Conservation (phyloP, 2,329 filamentous ascomycete species). For the Tolypocladium capitatum region DNA sequence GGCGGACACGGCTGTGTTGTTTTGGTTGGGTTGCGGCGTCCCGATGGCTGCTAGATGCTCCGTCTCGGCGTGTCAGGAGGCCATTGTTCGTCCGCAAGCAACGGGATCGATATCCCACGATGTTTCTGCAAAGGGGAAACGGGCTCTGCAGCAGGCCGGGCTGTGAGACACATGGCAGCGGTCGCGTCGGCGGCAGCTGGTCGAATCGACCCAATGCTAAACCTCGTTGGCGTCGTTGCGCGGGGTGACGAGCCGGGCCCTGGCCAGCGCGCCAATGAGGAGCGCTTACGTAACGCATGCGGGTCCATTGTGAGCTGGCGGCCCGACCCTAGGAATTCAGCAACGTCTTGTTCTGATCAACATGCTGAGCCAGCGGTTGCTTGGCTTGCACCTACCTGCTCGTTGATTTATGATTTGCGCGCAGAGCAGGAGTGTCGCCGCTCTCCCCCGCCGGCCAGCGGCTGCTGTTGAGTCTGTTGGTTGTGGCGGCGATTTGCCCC, state of each 20-base stretch:
- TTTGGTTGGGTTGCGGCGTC: background rate
- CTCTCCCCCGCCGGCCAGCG: too few species aligned
- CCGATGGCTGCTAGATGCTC: background rate
- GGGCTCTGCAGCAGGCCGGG: background rate
- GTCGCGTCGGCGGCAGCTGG: background rate
- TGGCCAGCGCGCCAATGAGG: background rate
- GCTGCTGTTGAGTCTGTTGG: too few species aligned
- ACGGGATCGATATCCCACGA: background rate
- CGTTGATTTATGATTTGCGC: too few species aligned
- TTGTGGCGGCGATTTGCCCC: too few species aligned
- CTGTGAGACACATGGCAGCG: background rate
- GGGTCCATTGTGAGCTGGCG: background rate
- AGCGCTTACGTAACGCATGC: background rate
- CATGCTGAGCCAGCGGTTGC: too few species aligned
- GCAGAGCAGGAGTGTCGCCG: too few species aligned
- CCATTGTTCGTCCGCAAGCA: background rate
- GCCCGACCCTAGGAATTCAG: too few species aligned
- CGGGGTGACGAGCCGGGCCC: conserved; percentile 2
- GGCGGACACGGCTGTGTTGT: background rate
- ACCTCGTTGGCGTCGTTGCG: conserved; percentile 1
- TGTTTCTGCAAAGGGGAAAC: background rate
- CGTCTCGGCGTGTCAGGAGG: background rate
- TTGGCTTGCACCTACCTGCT: too few species aligned
- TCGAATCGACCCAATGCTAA: background rate
- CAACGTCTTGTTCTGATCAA: too few species aligned